Evolutionary conservation across 768 basidiomycete genomes (phyloP), one percentile per base, ranked within the genome.

Genomic region (Pisolithus microcarpus): DNA sequence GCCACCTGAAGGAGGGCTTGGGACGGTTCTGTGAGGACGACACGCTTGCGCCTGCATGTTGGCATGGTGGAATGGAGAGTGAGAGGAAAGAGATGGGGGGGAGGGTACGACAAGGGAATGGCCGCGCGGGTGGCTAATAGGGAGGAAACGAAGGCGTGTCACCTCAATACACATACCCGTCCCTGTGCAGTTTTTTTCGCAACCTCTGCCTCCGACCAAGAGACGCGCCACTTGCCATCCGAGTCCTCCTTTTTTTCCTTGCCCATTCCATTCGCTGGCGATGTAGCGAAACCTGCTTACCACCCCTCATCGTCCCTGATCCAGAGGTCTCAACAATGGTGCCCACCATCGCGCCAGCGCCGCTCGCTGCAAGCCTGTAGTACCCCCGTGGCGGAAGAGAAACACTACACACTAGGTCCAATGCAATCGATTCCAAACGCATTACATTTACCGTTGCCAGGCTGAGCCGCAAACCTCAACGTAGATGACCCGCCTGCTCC

Each of bases 21-120:
- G 48, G 87, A 80, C 57, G 87, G 85, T 70, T 90, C 82, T 59
- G 82, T 88, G 77, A 91, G 87, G 64, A 91, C 81, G 58, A 91
- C 88, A 76, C 87, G 81, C 70, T 91, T 91, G 75, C 88, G 85
- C 61, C 88, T 82, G 72, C 87, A 91, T 63, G 87, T 88, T 60
- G 88, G 88, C 88, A 91, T 91, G 61, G 66, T 63, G 65, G 67
- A 64, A 65, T 69, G 65, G 55, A 63, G 65, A 62, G 68, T 69
- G 69, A 67, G 72, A 69, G 68, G 69, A 66, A 68, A 68, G 69
- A 71, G 71, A 65, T 58, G 59, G 66, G 64, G 74, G 73, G 73
- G 72, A 77, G 72, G 73, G 66, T 78, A 76, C 75, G 74, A 73
- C 77, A 77, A 72, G 75, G 76, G 75, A 77, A 76, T 47, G 69